Percentiles rank a stretch among this genome's conserved stretches.
These are phyloP conservation scores for Yamadazyma ubonensis DNA, from an alignment of 805 yeast genomes.

Conservation along the genomic window DNA sequence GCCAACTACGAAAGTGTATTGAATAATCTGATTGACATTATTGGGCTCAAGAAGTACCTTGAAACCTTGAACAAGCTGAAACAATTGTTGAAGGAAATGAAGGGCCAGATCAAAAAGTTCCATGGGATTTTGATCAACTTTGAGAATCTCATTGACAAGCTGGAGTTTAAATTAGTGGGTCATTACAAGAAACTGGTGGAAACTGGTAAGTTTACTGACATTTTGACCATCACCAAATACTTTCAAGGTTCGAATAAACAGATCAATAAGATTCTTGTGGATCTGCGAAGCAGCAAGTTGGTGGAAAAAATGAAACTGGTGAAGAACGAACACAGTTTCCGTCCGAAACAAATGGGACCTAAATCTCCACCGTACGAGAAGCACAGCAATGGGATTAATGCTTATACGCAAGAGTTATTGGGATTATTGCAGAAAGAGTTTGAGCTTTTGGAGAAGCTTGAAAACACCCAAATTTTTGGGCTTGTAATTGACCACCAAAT, in stretches of 20 bases:
- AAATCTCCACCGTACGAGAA: constrained; percentile 50
- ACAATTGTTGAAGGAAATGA: constrained; percentile 45
- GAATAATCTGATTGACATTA: constrained; percentile 32
- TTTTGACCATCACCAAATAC: constrained; percentile 45
- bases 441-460: constrained; percentile 41
- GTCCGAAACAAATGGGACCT: constrained; percentile 29
- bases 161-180: constrained; percentile 53
- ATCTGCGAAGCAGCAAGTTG: constrained; percentile 31
- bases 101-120: constrained; percentile 49
- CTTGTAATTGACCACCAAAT: constrained; percentile 11
- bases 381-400: constrained; percentile 58
- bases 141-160: constrained; percentile 51
- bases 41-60: constrained; percentile 39
- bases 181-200: constrained; percentile 43
- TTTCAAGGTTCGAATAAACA: constrained; percentile 29
- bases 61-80: constrained; percentile 38
- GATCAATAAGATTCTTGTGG: constrained; percentile 18
- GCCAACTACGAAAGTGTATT: constrained; percentile 40
- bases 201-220: constrained; percentile 38
- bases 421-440: constrained; percentile 51
- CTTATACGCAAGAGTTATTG: constrained; percentile 52
- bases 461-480: constrained; percentile 5
- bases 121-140: constrained; percentile 66
- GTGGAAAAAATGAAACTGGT: constrained; percentile 43
- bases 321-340: constrained; percentile 14